phyloP scores from a whole-genome alignment of 345 rosid species.

The Triadica sebifera region DNA sequence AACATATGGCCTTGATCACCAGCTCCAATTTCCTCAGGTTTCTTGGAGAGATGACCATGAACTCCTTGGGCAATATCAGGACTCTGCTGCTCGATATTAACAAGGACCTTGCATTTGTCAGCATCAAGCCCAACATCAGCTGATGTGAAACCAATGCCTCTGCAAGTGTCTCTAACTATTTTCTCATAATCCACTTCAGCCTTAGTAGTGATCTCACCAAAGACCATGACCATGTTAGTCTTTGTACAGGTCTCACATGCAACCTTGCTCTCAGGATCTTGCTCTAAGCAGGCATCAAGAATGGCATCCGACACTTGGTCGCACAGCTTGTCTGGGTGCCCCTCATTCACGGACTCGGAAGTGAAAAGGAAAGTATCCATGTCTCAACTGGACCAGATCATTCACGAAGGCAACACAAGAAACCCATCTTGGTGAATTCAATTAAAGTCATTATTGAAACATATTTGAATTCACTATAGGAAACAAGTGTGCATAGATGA shows the following conservation, averaged over 20 bases:
- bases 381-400: conserved; percentile 21
- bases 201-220: conserved; percentile 78
- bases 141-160: conserved; percentile 65
- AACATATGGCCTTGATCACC: conserved; percentile 88
- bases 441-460: neutral
- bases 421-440: neutral
- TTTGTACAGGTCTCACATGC: conserved; percentile 84
- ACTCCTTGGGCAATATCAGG: conserved; percentile 85
- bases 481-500: neutral
- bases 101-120: conserved; percentile 68
- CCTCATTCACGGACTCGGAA: conserved; percentile 80
- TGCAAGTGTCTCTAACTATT: conserved; percentile 69
- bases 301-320: conserved; percentile 83
- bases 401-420: neutral
- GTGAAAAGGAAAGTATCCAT: conserved; percentile 82
- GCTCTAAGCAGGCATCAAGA: conserved; percentile 79
- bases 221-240: conserved; percentile 85
- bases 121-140: conserved; percentile 82
- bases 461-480: neutral
- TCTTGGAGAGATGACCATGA: conserved; percentile 73
- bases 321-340: conserved; percentile 82
- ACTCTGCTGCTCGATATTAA: conserved; percentile 75
- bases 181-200: conserved; percentile 70
- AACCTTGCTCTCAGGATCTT: conserved; percentile 83
- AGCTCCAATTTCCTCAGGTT: conserved; percentile 85